Base-by-base conservation (phyloP, 352 stramenopile species). In the Paralagenidium karlingii region DNA sequence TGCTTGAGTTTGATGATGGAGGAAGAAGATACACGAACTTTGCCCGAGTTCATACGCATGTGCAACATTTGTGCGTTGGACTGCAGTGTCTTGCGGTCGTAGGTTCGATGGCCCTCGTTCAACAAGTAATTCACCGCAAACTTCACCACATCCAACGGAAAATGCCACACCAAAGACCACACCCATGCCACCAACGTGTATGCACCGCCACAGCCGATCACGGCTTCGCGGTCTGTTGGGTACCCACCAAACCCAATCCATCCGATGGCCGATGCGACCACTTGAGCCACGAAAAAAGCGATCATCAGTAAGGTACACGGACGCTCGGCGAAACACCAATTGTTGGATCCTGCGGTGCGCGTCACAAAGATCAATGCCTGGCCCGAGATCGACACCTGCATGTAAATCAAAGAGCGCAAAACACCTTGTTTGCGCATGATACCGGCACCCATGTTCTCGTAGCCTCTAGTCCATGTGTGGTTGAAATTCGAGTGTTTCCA, bases 361-460 rank as follows among this genome's bases (percentile, higher is more conserved):
- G 45, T 51, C 1, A 51, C 45, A 31, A 51, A 51, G 38, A 51
- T 51, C 8, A 51, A 29, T 15, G 45, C 45, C 33, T 51, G 45
- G 27, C 45, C 45, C 18, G 45, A 51, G 20, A 51, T 49, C 8
- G 45, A 51, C 27, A 51, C 45, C 33, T 51, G 45, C 8, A 25
- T 49, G 45, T 51, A 51, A 19, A 51, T 24, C 2, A 51, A 26
- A 13, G 18, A 26, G 19, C 45, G 45, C 12, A 51, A 15, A 16
- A 48, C 37, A 16, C 38, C 45, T 18, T 51, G 36, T 27, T 51
- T 51, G 21, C 37, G 34, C 22, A 47, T 26, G 18, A 51, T 40
- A 24, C 45, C 45, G 30, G 45, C 36, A 18, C 45, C 45, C 11
- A 51, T 51, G 10, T 26, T 13, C 28, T 51, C 40, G 38, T 40